These are phyloP conservation scores for Cryptosporidium viatorum DNA, from an alignment of 169 alveolate species.

Conservation along the genomic window DNA sequence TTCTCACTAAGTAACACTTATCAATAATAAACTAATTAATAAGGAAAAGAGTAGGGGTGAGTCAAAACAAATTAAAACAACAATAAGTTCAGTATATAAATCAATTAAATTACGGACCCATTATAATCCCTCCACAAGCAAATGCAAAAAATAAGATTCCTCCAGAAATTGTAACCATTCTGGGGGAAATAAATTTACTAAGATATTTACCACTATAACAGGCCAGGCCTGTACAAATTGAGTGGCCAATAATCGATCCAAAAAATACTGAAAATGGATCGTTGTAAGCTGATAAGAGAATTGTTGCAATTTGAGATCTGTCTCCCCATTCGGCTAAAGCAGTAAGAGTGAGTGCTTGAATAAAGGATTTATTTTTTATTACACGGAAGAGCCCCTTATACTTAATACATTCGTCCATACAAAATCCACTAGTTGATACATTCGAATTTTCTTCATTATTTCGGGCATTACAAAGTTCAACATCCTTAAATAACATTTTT, in stretches of 20 bases:
- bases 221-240: conserved; percentile 77
- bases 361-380: conserved; percentile 29
- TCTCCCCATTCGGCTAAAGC: conserved; percentile 84
- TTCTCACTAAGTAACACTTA: neutral
- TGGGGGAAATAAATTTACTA: conserved; percentile 76
- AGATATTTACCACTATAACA: conserved; percentile 77
- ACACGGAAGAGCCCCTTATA: conserved; percentile 9
- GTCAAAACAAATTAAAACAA: neutral
- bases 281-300: conserved; percentile 77
- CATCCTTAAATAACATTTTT: conserved; percentile 32
- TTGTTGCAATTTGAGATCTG: conserved; percentile 79
- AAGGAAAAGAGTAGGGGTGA: neutral
- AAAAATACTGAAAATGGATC: conserved; percentile 77
- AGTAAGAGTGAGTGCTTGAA: conserved; percentile 75
- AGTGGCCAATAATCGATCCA: conserved; percentile 80
- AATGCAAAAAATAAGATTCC: conserved; percentile 79
- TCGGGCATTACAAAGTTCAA: conserved; percentile 22
- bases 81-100: neutral
- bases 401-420: neutral
- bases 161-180: conserved; percentile 78
- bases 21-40: neutral
- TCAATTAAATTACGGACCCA: conserved; percentile 18
- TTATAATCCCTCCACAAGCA: conserved; percentile 32
- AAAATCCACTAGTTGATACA: neutral
- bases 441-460: neutral